Base-by-base conservation (phyloP, 2,329 filamentous ascomycete species). In the Blastomyces silverae region DNA sequence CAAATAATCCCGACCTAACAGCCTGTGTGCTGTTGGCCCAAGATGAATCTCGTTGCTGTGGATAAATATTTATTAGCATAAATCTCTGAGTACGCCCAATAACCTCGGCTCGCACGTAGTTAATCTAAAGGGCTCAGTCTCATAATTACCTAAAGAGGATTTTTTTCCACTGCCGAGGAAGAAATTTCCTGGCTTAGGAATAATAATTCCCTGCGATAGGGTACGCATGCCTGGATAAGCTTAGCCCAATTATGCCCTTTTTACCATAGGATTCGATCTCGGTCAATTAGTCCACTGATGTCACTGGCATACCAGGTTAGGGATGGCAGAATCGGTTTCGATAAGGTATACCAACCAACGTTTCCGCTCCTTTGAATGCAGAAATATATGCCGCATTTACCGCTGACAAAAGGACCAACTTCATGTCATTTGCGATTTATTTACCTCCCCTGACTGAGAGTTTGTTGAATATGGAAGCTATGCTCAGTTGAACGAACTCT, bases 11-110 rank as follows among this genome's bases (percentile, higher is more conserved):
- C 67, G 68, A 44, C 73, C 76, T 72, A 79, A 72, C 53, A 79
- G 70, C 46, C 72, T 71, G 65, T 78, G 75, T 31, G 74, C 75
- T 28, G 70, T 72, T 31, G 75, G 72, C 5, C 76, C 76, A 62
- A 78, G 66, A 67, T 77, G 75, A 73, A 79, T 76, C 28, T 77
- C 72, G 68, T 79, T 73, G 77, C 78, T 79, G 67, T 13, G 2
- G 37, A 11, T 62, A 69, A 60, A 56, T 53, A 62, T 28, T 64
- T 63, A 48, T 64, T 63, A 48, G 60, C 28, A 62, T 11, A 22
- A 55, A 31, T 44, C 31, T 44, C 20, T 50, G 28, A 62, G 15
- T 25, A 59, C 34, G 13, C 6, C 52, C 28, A 65, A 63, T 22
- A 37, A 20, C 61, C 31, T 44, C 52, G 34, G 53, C 62, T 53